Base-by-base conservation (phyloP, 2,329 filamentous ascomycete genomes). In the Calonectria naviculata region DNA sequence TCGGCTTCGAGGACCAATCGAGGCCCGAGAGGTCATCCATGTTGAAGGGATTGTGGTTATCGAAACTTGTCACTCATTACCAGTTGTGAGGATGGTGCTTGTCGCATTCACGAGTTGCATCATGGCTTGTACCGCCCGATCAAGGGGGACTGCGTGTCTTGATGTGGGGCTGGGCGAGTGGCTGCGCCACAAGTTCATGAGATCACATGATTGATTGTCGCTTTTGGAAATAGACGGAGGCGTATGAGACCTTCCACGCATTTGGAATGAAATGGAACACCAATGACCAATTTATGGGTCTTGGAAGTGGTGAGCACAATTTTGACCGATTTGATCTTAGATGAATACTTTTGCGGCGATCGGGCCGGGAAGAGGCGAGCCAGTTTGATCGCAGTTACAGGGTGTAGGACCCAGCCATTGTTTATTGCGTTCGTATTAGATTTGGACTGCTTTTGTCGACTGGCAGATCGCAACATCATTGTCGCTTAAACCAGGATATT, bases 1-100 rank as follows among this genome's bases (percentile, higher is more conserved):
- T 71, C 49, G 83, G 76, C 80, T 88, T 87, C 72, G 82, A 80
- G 62, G 88, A 89, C 90, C 90, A 92, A 82, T 89, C 88, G 76
- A 92, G 85, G 74, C 88, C 87, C 58, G 88, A 87, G 60, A 92
- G 87, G 82, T 92, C 90, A 76, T 92, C 89, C 90, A 92, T 92
- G 68, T 79, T 84, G 68, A 71, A 70, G 34, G 34, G 54, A 74
- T 66, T 54, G 74, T 67, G 67, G 68, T 70, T 76, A 76, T 74
- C 67, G 72, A n/a, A 65, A 71, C 68, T 74, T 69, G 68, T 78
- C 71, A 74, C 68, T 76, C 79, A 80, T 81, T 71, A 68, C 72
- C 75, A 63, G 38, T 12, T 12, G 46, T 65, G 65, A 71, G 72
- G 65, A 67, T 73, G 67, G 74, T 64, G 29, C 68, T 72, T 72